These are phyloP conservation scores for Penicillium sp. DNA, from an alignment of 2,329 filamentous ascomycete species.

Conservation along the genomic window DNA sequence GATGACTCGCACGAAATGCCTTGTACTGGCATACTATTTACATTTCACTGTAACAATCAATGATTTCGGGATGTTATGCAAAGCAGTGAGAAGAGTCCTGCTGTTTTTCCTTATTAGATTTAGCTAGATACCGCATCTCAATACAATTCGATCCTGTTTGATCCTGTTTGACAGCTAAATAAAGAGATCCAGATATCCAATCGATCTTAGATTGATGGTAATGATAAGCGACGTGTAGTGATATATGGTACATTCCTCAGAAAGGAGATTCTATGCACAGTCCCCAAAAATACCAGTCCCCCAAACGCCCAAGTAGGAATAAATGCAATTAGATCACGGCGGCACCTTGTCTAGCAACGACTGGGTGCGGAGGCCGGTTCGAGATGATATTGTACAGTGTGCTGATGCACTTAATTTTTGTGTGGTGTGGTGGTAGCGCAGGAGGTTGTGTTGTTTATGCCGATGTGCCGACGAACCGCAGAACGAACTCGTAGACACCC, in stretches of 20 bases:
- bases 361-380: background rate
- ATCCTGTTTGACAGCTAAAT: background rate
- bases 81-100: background rate
- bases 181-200: background rate
- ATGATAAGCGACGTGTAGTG: slow-evolving; percentile 2
- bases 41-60: background rate
- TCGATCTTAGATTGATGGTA: background rate
- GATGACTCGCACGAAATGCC: slow-evolving; percentile 2
- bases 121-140: background rate
- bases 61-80: background rate
- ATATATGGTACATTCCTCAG: slow-evolving; percentile 25
- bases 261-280: slow-evolving; percentile 28
- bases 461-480: slow-evolving; percentile 27
- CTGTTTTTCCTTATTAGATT: background rate
- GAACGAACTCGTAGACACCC: slow-evolving; percentile 44
- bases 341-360: slow-evolving; percentile 14
- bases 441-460: background rate
- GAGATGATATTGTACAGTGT: slow-evolving; percentile 24
- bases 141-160: background rate
- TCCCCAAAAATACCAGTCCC: slow-evolving; percentile 13
- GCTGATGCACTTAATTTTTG: slow-evolving; percentile 3
- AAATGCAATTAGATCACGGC: slow-evolving; percentile 25
- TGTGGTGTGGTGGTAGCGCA: background rate
- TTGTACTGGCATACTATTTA: background rate
- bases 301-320: slow-evolving; percentile 23